Evolutionary conservation across 2,329 filamentous ascomycete genomes (phyloP), one percentile per base, ranked within the genome.

Genomic region (Gyromitra esculenta): DNA sequence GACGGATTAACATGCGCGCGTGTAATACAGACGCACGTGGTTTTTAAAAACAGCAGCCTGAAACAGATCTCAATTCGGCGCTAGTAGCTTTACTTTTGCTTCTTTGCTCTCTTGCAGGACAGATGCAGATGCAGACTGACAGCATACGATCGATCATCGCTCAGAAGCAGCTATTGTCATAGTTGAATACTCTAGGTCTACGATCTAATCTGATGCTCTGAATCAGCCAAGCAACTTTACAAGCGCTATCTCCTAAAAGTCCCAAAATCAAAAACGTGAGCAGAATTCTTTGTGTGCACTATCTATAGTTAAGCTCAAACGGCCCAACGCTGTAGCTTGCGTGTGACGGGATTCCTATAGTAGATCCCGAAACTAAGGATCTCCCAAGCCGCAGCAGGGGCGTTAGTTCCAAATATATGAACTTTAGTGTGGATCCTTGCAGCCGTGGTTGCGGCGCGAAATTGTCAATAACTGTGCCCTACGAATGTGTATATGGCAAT

Each of bases 141-240:
- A 35, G 15, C 2, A 56, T 21, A 56, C 25, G 21, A 56, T 56
- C 52, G 52, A 35, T 35, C 52, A 21, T 8, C 31, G 11, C 21
- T 43, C 56, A 41, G 25, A 43, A 15, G 7, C 41, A 43, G 41
- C 13, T 43, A 5, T 2, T 45, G 43, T 45, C 43, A 9, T 45
- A 45, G 9, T 5, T 15, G 8, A 15, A 11, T 1, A n/a, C n/a
- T n/a, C n/a, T n/a, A 13, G 9, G 56, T 15, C 31, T 39, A 60
- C 60, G 9, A 56, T 56, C 62, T 65, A 65, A 52, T 65, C 62
- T 52, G 62, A 65, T 65, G 41, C 13, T 43, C 41, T 43, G 13
- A 43, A 43, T 43, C 41, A 43, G 13, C 18, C 52, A 31, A 31
- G 1, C 8, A 31, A 35, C 5, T 56, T 56, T 56, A 15, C 52